Evolutionary conservation across 2,329 filamentous ascomycete species (phyloP).

Genomic region (Exserohilum turcica): DNA sequence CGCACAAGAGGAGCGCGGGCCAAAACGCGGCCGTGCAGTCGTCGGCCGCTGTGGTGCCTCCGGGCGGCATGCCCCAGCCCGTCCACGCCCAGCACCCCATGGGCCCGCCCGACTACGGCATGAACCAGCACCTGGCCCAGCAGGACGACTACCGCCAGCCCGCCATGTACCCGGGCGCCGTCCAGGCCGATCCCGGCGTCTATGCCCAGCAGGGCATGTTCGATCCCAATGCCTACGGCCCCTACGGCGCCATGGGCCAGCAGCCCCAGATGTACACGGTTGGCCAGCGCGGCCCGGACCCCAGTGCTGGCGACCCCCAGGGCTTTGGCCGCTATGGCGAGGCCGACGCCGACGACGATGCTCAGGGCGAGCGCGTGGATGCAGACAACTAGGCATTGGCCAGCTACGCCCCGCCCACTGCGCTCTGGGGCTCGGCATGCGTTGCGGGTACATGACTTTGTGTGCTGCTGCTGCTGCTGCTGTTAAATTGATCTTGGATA

Average conservation of each 20-base stretch:
- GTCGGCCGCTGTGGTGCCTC: conserved; percentile 48
- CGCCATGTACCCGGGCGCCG: conserved; percentile 80
- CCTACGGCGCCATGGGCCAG: conserved; percentile 74
- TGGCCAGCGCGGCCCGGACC: conserved; percentile 47
- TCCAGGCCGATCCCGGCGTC: conserved; percentile 72
- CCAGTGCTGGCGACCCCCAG: conserved; percentile 45
- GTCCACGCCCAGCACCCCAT: conserved; percentile 58
- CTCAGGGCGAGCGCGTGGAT: conserved; percentile 49
- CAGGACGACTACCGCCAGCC: conserved; percentile 75
- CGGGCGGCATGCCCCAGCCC: conserved; percentile 48
- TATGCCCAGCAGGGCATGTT: conserved; percentile 87
- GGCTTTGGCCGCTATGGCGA: conserved; percentile 46
- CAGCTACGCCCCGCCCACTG: neutral
- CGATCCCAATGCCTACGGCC: conserved; percentile 79
- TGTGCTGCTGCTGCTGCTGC: neutral
- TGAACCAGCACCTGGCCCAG: conserved; percentile 63
- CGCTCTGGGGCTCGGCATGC: neutral
- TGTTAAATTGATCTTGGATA: conserved; percentile 9
- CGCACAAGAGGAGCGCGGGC: conserved; percentile 69
- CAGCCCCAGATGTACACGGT: conserved; percentile 64
- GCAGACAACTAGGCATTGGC: conserved; percentile 34
- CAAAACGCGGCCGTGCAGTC: conserved; percentile 47
- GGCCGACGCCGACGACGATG: conserved; percentile 48
- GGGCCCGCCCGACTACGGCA: conserved; percentile 62
- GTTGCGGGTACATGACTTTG: neutral